Base-by-base conservation (phyloP, 2,329 filamentous ascomycete species). In the Penicillium hesseltinei region DNA sequence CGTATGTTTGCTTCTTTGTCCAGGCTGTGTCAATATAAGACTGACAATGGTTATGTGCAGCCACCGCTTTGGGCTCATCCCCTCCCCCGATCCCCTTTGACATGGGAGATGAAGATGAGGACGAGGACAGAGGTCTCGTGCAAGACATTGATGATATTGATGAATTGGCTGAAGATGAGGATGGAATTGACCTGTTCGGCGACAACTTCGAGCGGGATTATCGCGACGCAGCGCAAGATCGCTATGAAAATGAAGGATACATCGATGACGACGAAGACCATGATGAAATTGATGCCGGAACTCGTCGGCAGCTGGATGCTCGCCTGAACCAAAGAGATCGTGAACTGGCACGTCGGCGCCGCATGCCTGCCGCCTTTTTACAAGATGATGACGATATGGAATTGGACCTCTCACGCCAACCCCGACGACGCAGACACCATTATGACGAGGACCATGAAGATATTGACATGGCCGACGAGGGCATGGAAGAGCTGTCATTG, bases 381-480 rank as follows among this genome's bases (percentile, higher is more conserved):
- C 82, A 83, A 47, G 84, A 87, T 60, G 93, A 96, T 33, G 91
- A 94, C 4, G 92, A 94, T 63, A 89, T 86, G 49, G 85, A 94
- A 56, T 82, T 92, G 60, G 92, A 97, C 71, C 81, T 97, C 23
- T 91, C 91, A 23, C 86, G 88, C 27, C 92, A 96, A 73, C 91
- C 90, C 23, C 87, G 92, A 54, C 87, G 93, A 64, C 87, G 91
- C 51, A 87, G 94, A 65, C 90, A 94, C 75, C 86, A 89, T 66
- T 99, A 97, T 70, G 94, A 99, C 63, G 95, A 99, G 75, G 92
- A 96, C 40, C 87, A 88, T 13, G 92, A 97, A 64, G 92, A 96
- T 64, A 82, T 87, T 67, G 89, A 92, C 60, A 92, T 96, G 86
- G 90, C 88, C 57, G 90, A 89, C 47, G 91, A 97, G 70, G 92